Evolutionary conservation across 331 rosid genomes (phyloP).

Genomic region (Saraca asoca): DNA sequence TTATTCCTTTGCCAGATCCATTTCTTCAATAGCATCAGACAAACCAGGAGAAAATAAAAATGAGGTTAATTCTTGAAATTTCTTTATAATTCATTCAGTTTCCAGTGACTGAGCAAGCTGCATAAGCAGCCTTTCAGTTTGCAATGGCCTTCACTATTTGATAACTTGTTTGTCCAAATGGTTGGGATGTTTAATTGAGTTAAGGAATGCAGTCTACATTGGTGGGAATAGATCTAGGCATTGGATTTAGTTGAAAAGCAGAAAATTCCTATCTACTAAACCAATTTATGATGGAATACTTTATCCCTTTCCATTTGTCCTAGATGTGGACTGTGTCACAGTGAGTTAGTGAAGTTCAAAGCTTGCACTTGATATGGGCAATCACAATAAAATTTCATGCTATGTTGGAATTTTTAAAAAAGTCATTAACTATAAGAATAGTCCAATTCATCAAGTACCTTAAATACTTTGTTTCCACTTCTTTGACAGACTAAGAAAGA

Average conservation of each 20-base stretch:
- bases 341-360: neutral
- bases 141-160: neutral
- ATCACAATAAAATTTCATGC: conserved; percentile 11
- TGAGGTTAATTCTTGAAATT: conserved; percentile 35
- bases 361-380: neutral
- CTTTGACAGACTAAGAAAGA: conserved; percentile 73
- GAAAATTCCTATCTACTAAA: neutral
- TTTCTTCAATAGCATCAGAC: conserved; percentile 71
- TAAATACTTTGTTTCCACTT: conserved; percentile 30
- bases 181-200: neutral
- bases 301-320: neutral
- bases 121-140: neutral
- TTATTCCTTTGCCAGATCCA: conserved; percentile 43
- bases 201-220: neutral
- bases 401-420: conserved; percentile 6
- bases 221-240: neutral
- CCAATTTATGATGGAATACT: neutral
- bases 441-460: conserved; percentile 7
- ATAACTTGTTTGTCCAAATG: neutral
- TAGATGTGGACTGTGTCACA: neutral
- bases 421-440: conserved; percentile 6
- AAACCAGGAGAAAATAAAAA: conserved; percentile 37
- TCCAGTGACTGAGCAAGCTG: too few species aligned
- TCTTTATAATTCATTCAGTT: neutral
- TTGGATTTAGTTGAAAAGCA: conserved; percentile 1